A percentile compares a stretch with the other conserved stretches of the same genome.
Conservation (phyloP, 192 early-diverging fungal genomes). For the Coemansia sp. region DNA sequence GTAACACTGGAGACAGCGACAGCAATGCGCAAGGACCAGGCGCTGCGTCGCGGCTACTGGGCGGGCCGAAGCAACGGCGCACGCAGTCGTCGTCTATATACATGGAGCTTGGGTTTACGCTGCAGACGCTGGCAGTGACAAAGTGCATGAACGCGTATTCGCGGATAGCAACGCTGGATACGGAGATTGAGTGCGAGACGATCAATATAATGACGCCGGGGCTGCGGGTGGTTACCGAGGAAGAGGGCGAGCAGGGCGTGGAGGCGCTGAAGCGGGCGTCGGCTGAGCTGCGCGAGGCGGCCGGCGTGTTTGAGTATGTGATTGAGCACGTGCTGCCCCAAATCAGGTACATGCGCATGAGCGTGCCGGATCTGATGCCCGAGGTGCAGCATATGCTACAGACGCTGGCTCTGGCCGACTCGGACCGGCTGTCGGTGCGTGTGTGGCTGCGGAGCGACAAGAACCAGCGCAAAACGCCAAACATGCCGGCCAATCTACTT, state of each 20-base stretch:
- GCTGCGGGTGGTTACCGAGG: constrained; percentile 10
- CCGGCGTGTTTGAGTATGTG: constrained; percentile 47
- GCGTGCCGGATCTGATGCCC: constrained; percentile 46
- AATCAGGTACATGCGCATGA: constrained; percentile 22
- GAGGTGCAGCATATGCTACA: constrained; percentile 55
- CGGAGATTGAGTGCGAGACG: constrained; percentile 50
- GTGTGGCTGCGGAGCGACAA: constrained; percentile 49
- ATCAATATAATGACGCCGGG: constrained; percentile 50
- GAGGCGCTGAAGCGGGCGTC: constrained; percentile 48
- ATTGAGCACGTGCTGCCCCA: constrained; percentile 45
- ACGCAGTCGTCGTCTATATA: constrained; percentile 49
- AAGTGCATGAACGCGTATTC: constrained; percentile 55
- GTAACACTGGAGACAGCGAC: constrained; percentile 21
- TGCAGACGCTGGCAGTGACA: constrained; percentile 43
- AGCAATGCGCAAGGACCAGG: constrained; percentile 9
- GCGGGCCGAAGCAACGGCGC: constrained; percentile 40
- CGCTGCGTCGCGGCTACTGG: constrained; percentile 19
- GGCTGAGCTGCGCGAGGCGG: constrained; percentile 51
- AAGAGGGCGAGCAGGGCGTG: constrained; percentile 45
- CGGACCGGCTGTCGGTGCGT: constrained; percentile 50
- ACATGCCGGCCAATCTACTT: constrained; percentile 48
- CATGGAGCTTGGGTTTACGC: constrained; percentile 48
- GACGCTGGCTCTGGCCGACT: constrained; percentile 51
- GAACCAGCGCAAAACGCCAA: constrained; percentile 46
- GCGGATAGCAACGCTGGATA: constrained; percentile 45